phyloP scores from a whole-genome alignment of 2,329 filamentous ascomycete species.

The Trichoderma simmonsii region DNA sequence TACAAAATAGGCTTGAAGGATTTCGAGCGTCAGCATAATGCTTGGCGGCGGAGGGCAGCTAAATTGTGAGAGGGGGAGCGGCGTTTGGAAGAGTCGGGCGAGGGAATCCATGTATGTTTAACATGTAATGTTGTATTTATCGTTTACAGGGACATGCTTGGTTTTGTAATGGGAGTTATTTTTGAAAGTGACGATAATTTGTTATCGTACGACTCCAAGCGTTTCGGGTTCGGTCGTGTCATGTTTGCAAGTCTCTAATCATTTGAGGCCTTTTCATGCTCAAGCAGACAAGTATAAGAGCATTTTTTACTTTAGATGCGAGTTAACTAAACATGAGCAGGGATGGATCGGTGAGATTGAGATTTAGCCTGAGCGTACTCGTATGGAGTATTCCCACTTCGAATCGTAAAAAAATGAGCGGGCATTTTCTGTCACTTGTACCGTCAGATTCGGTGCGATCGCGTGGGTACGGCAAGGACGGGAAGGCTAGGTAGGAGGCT shows the following conservation, averaged over 20 bases:
- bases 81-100: background rate
- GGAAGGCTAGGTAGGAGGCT: background rate
- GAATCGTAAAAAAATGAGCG: background rate
- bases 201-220: background rate
- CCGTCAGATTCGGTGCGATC: background rate
- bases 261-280: background rate
- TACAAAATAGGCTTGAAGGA: background rate
- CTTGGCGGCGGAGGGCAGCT: background rate
- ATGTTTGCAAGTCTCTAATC: background rate
- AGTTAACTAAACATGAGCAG: background rate
- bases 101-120: background rate
- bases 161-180: background rate
- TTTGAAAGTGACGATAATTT: background rate
- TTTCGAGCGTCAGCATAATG: background rate
- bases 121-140: background rate
- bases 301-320: background rate
- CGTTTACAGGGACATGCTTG: background rate
- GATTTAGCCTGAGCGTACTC: background rate
- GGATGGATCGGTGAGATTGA: background rate
- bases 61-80: background rate
- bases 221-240: background rate
- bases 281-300: background rate
- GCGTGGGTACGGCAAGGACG: background rate
- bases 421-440: background rate
- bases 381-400: background rate